These are phyloP conservation scores for Schoenoplectus tabernaemontani DNA, from an alignment of 202 grass and related monocot species.

Conservation along the genomic window DNA sequence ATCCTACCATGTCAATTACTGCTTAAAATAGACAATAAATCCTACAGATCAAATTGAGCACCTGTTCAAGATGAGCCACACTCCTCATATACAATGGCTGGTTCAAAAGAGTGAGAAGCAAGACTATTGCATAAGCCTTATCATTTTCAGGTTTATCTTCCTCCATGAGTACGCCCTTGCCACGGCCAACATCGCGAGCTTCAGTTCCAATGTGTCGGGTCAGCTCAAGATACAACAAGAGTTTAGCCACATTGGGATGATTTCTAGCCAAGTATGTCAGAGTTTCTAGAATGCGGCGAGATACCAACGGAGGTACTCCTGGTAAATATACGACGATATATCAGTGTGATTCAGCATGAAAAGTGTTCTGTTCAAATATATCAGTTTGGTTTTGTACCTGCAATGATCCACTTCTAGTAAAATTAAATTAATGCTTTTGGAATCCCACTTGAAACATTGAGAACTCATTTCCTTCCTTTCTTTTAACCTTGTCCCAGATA, in stretches of 20 bases:
- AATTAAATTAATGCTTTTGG: neutral
- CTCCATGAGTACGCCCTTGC: conserved; percentile 69
- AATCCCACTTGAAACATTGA: neutral
- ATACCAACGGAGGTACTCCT: conserved; percentile 93
- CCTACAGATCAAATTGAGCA: conserved; percentile 6
- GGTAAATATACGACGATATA: conserved; percentile 14
- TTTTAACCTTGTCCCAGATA: conserved; percentile 4
- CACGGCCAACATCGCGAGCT: conserved; percentile 47
- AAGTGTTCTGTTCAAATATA: neutral
- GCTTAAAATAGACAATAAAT: conserved; percentile 8
- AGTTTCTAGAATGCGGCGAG: conserved; percentile 86
- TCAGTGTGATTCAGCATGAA: neutral
- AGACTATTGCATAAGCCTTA: conserved; percentile 62
- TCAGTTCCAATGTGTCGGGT: conserved; percentile 34
- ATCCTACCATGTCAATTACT: too few species aligned
- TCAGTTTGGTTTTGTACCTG: neutral
- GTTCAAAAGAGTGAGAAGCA: conserved; percentile 74
- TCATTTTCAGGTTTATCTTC: conserved; percentile 39
- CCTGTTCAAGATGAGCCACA: conserved; percentile 99
- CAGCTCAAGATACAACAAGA: conserved; percentile 76
- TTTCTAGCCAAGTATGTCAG: conserved; percentile 87
- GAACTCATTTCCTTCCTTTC: neutral
- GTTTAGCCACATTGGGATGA: conserved; percentile 95
- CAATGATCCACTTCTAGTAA: conserved; percentile 3
- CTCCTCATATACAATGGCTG: conserved; percentile 98